Conservation (phyloP, 257 asterid species). For the Coffea canephora region DNA sequence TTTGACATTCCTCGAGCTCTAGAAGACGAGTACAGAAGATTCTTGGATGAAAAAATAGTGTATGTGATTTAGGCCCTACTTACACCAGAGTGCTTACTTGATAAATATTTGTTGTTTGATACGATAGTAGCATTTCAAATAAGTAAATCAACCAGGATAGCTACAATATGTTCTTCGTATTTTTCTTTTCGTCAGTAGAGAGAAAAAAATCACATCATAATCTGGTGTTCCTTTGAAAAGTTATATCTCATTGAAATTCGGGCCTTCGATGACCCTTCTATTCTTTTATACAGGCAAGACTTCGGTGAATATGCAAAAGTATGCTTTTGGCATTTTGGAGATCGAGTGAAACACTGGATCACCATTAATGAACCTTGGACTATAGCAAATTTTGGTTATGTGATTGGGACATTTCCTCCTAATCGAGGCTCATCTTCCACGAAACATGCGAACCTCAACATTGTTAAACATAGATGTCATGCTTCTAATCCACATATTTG, state of each 20-base stretch:
- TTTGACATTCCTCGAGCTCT: slow-evolving; percentile 5
- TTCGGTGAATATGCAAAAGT: neutral
- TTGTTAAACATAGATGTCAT: neutral
- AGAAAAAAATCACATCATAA: too few species aligned
- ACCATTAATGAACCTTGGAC: slow-evolving; percentile 1
- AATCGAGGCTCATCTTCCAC: neutral
- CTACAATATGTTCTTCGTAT: too few species aligned
- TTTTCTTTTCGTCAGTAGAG: too few species aligned
- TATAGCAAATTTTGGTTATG: neutral
- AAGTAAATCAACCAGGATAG: too few species aligned
- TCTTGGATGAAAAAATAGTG: neutral
- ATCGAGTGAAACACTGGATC: neutral
- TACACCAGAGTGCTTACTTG: too few species aligned
- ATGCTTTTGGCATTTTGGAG: slow-evolving; percentile 4
- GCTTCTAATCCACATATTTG: neutral
- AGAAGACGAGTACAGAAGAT: neutral
- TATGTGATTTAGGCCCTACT: neutral
- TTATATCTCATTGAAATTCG: too few species aligned
- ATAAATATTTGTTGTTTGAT: too few species aligned
- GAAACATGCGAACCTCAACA: neutral
- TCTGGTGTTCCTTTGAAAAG: too few species aligned
- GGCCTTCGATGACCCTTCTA: too few species aligned
- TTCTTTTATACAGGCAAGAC: neutral
- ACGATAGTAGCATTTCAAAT: too few species aligned
- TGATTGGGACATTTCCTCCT: neutral